A percentile compares a stretch with the other conserved stretches of the same genome.
phyloP scores from a whole-genome alignment of 805 yeast genomes.

The Yarrowia divulgata region DNA sequence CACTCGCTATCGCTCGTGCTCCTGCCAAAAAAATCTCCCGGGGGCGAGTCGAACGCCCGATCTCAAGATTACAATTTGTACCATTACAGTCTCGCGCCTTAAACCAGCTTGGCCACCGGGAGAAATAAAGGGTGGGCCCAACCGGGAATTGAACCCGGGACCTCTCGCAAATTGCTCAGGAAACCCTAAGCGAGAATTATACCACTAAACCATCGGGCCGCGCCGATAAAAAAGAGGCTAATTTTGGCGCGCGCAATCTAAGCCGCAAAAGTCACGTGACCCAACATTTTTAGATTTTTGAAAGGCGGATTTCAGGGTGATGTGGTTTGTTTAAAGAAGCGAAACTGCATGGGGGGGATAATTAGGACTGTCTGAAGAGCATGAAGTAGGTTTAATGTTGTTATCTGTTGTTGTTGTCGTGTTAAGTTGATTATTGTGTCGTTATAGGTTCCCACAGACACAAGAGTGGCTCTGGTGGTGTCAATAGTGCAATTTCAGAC shows the following conservation, averaged over 20 bases:
- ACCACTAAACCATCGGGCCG: conserved; percentile 40
- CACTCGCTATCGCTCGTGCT: too few species aligned
- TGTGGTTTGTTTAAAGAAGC: too few species aligned
- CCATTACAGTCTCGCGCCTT: conserved; percentile 41
- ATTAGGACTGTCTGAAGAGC: too few species aligned
- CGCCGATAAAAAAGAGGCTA: not conserved
- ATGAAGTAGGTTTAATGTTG: too few species aligned
- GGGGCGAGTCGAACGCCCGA: conserved; percentile 41
- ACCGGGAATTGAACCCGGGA: conserved; percentile 40
- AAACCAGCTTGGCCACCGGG: conserved; percentile 41
- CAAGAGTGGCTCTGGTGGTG: too few species aligned
- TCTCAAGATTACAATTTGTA: conserved; percentile 37
- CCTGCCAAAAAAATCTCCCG: conserved; percentile 35
- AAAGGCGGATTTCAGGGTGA: not conserved
- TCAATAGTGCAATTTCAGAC: too few species aligned
- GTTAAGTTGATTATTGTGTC: too few species aligned
- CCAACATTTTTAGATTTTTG: not conserved
- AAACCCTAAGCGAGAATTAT: conserved; percentile 39
- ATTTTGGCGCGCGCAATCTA: not conserved
- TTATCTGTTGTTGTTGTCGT: too few species aligned
- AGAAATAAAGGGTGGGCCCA: conserved; percentile 37
- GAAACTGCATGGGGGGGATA: too few species aligned
- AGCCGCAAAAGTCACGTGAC: conserved; percentile 21
- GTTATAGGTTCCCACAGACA: too few species aligned
- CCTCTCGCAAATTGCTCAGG: conserved; percentile 39